Percentiles rank a stretch among this genome's conserved stretches.
phyloP scores from a whole-genome alignment of 148 eudicot species.

The Rhododendron ovatum region DNA sequence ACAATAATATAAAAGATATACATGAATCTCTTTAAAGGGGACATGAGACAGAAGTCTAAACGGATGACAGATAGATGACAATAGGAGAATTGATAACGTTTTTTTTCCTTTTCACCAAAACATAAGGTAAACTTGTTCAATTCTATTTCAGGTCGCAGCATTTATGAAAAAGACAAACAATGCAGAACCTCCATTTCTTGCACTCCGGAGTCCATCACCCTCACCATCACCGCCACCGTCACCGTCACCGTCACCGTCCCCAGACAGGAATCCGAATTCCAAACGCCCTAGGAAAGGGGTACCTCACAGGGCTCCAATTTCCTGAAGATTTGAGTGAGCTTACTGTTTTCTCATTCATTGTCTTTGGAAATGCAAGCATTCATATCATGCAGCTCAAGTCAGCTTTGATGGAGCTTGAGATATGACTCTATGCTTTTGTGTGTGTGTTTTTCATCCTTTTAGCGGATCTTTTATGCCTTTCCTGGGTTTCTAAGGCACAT shows the following conservation, averaged over 20 bases:
- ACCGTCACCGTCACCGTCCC: conserved; percentile 6
- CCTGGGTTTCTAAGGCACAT: neutral
- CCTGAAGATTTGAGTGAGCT: conserved; percentile 4
- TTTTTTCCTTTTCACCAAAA: neutral
- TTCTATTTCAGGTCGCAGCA: conserved; percentile 33
- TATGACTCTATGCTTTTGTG: neutral
- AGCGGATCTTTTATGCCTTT: neutral
- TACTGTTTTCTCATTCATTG: conserved; percentile 6
- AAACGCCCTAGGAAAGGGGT: conserved; percentile 42
- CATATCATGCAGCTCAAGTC: neutral
- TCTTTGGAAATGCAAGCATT: neutral
- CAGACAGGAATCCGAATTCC: neutral
- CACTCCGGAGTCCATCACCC: conserved; percentile 11
- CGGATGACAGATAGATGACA: neutral
- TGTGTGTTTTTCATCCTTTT: neutral
- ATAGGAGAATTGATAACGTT: neutral
- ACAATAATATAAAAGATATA: neutral
- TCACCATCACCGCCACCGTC: neutral
- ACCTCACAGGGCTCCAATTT: conserved; percentile 39
- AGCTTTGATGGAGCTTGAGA: neutral
- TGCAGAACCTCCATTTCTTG: conserved; percentile 25
- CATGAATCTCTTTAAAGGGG: neutral
- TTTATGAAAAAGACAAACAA: conserved; percentile 16
- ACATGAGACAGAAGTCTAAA: neutral
- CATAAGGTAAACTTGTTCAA: neutral